Percentiles rank a stretch among this genome's conserved stretches.
These are phyloP conservation scores for Tulasnella sp. DNA, from an alignment of 768 basidiomycete species.

Conservation along the genomic window DNA sequence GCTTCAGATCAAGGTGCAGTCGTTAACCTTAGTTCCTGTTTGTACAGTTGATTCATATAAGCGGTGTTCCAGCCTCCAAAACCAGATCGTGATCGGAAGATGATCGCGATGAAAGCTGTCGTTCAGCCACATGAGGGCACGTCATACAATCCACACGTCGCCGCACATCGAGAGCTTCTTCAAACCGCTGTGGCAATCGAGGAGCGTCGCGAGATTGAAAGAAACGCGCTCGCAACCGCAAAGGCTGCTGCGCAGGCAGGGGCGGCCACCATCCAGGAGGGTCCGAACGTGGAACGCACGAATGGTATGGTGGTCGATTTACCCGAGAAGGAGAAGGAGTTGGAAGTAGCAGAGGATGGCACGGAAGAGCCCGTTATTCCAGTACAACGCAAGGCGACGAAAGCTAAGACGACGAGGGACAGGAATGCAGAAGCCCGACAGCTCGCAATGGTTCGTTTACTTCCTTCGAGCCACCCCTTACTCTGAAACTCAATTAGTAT, in stretches of 20 bases:
- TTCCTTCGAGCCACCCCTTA: background rate
- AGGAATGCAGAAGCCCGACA: slow-evolving; percentile 54
- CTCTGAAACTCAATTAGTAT: background rate
- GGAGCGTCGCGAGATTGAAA: slow-evolving; percentile 42
- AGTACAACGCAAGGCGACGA: slow-evolving; percentile 26
- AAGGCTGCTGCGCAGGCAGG: slow-evolving; percentile 37
- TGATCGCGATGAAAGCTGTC: slow-evolving; percentile 57
- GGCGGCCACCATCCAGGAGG: slow-evolving; percentile 26
- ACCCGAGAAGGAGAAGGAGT: slow-evolving; percentile 25
- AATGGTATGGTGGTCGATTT: slow-evolving; percentile 58
- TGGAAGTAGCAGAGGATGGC: slow-evolving; percentile 22
- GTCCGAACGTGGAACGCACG: slow-evolving; percentile 30
- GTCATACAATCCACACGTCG: slow-evolving; percentile 79
- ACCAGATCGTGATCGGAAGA: slow-evolving; percentile 35
- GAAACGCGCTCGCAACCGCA: slow-evolving; percentile 43
- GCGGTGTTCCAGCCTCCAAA: slow-evolving; percentile 37
- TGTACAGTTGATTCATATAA: no score
- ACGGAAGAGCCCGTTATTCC: slow-evolving; percentile 20
- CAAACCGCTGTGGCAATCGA: slow-evolving; percentile 57
- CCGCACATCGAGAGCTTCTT: slow-evolving; percentile 62
- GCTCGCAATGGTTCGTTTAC: slow-evolving; percentile 37
- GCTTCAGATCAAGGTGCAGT: slow-evolving; percentile 43
- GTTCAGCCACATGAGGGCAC: slow-evolving; percentile 66
- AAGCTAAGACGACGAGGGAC: slow-evolving; percentile 56
- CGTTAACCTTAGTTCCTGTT: no score